Conservation (phyloP, 164 flowering plant genomes). For the Litsea cubeba region DNA sequence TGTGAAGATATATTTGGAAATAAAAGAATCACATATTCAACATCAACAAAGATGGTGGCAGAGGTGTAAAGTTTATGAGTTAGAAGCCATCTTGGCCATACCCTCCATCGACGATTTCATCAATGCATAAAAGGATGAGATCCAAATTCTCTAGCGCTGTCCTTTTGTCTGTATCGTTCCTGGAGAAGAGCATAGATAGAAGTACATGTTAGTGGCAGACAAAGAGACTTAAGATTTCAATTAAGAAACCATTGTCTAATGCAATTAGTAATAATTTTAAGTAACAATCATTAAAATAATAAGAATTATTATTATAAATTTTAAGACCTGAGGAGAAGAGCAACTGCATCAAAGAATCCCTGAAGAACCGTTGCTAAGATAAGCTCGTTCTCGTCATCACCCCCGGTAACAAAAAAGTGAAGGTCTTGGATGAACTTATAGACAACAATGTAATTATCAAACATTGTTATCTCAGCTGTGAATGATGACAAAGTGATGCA, state of each 20-base stretch:
- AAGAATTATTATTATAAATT: too few species aligned
- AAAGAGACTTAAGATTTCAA: background rate
- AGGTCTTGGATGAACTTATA: conserved; percentile 46
- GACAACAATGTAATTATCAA: conserved; percentile 37
- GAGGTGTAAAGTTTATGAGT: background rate
- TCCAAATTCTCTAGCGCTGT: conserved; percentile 29
- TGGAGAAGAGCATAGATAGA: conserved; percentile 1
- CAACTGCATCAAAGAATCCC: conserved; percentile 57
- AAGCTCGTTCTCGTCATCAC: conserved; percentile 49
- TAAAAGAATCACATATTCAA: background rate
- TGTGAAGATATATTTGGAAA: background rate
- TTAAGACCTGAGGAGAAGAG: conserved; percentile 34
- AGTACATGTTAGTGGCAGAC: background rate
- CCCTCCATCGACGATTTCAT: conserved; percentile 76
- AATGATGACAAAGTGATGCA: conserved; percentile 6
- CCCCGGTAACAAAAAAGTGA: conserved; percentile 48
- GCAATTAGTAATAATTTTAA: too few species aligned
- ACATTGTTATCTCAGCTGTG: conserved; percentile 46
- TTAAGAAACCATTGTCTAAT: background rate
- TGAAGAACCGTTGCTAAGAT: conserved; percentile 52
- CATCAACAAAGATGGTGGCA: background rate
- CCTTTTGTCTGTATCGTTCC: conserved; percentile 8
- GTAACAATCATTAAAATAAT: background rate
- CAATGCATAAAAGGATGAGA: conserved; percentile 59
- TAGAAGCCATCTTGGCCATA: conserved; percentile 17